Conservation (phyloP, 495 filamentous ascomycete genomes). For the Sabuloglossum arenarium region DNA sequence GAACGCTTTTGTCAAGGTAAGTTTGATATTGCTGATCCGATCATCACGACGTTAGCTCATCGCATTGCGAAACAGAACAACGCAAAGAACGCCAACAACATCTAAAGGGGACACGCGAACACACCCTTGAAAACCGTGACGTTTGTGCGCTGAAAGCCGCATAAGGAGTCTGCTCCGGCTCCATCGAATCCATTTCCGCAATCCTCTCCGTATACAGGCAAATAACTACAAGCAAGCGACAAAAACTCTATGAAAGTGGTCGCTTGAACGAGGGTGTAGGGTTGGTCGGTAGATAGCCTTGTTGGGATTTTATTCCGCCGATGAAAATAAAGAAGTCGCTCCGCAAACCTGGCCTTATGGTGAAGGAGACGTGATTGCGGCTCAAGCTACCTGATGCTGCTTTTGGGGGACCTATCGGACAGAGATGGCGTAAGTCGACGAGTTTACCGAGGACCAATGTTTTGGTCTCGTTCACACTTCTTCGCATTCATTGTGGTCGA, state of each 20-base stretch:
- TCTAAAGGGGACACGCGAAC: slow-evolving; percentile 13
- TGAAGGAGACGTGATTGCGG: not conserved
- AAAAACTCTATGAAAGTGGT: not conserved
- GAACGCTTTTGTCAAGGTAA: slow-evolving; percentile 79
- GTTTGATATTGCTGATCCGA: slow-evolving; percentile 68
- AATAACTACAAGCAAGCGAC: not conserved
- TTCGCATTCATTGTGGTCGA: slow-evolving; percentile 20
- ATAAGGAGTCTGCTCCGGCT: slow-evolving; percentile 68
- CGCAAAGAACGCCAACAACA: not conserved
- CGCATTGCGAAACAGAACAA: slow-evolving; percentile 1
- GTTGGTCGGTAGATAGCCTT: not conserved
- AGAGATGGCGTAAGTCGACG: not conserved
- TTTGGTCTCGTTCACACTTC: slow-evolving; percentile 13
- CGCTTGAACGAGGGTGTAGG: not conserved
- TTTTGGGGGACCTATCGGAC: not conserved
- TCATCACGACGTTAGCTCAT: slow-evolving; percentile 10
- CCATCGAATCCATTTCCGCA: slow-evolving; percentile 47
- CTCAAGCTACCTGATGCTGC: not conserved
- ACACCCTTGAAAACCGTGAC: slow-evolving; percentile 44
- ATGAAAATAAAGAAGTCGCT: not conserved
- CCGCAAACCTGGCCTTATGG: not conserved
- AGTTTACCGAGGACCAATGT: slow-evolving; percentile 8
- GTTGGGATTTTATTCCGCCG: not conserved
- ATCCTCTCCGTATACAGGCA: slow-evolving; percentile 1
- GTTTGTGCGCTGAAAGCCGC: slow-evolving; percentile 71